Evolutionary conservation across 139 green algal species (phyloP), one percentile per base, ranked within the genome.

Genomic region (Chloropicon primus): DNA sequence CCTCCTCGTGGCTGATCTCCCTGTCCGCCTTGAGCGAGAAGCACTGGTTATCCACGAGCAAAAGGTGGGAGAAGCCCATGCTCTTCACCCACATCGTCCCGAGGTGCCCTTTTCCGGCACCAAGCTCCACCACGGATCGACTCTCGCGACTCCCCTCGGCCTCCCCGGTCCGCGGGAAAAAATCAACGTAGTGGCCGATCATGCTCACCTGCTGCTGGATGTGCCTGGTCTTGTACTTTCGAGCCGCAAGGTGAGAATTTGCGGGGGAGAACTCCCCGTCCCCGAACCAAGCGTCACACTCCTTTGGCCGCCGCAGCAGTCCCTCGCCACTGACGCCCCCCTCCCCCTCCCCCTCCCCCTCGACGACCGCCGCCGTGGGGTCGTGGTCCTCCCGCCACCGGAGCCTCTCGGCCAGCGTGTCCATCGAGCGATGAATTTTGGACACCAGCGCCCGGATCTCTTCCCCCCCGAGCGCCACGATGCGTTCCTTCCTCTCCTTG

Each of bases 41-140:
- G 3, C 72, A 53, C 53, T 72, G 22, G 22, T 80, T 26, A 26
- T 82, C 80, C 0, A 81, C 28, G 0, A 74, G 79, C 26, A 82
- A 24, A 54, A 82, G 78, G 25, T 75, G 21, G 22, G 3, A 1
- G 22, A 76, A 75, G 2, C 54, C 76, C 1, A 24, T 72, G 27
- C 71, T 78, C 23, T 53, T 72, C 27, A 74, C 76, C 71, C 90
- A 76, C 78, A 81, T 85, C 72, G n/a, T 54, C 17, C 75, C 82
- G 21, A 94, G 84, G 77, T 93, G 93, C n/a, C 84, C 90, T 41
- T 87, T 90, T 28, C 90, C 90, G 0, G 89, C 89, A 0, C 90
- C 89, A 80, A 91, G 87, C 80, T 94, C 86, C 5, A 93, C 76
- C 22, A 84, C 85, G 41, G 10, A 62, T n/a, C n/a, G n/a, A 5